phyloP scores from a whole-genome alignment of 345 rosid species.

The Anastatica hierochuntica region DNA sequence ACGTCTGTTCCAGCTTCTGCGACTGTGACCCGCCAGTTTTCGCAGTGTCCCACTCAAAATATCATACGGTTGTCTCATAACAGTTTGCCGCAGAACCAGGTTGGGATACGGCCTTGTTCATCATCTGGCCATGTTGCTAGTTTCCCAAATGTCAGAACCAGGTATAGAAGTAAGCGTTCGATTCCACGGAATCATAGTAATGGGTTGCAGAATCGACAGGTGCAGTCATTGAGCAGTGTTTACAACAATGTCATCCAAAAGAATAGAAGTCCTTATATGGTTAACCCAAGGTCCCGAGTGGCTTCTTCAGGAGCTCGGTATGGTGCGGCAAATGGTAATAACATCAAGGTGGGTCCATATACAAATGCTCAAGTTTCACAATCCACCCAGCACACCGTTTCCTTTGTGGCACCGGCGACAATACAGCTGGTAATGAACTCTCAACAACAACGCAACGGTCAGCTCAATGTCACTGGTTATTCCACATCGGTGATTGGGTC shows the following conservation, averaged over 20 bases:
- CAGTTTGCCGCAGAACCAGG: conserved; percentile 15
- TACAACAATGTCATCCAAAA: conserved; percentile 22
- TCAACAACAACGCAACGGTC: neutral
- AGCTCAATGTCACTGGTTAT: too few relatives aligned
- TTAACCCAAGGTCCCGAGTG: conserved; percentile 18
- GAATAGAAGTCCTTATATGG: conserved; percentile 26
- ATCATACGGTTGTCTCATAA: conserved; percentile 7
- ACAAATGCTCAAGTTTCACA: conserved; percentile 5
- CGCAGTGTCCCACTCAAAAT: too few relatives aligned
- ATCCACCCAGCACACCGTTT: conserved; percentile 3
- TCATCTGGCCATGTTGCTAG: conserved; percentile 24
- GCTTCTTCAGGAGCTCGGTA: conserved; percentile 13
- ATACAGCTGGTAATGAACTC: neutral
- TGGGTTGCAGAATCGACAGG: conserved; percentile 8
- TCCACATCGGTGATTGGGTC: neutral
- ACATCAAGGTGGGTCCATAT: neutral
- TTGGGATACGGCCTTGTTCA: conserved; percentile 34
- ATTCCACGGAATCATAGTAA: too few relatives aligned
- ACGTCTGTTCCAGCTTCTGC: conserved; percentile 11
- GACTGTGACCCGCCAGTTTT: conserved; percentile 12
- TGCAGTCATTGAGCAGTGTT: conserved; percentile 23
- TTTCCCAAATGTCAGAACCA: conserved; percentile 26
- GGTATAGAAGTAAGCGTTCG: conserved; percentile 15
- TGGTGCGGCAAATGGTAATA: neutral
- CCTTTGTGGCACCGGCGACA: neutral